A percentile compares a stretch with the other conserved stretches of the same genome.
Evolutionary conservation across 345 rosid species (phyloP).

Genomic region (Excoecaria agallocha): DNA sequence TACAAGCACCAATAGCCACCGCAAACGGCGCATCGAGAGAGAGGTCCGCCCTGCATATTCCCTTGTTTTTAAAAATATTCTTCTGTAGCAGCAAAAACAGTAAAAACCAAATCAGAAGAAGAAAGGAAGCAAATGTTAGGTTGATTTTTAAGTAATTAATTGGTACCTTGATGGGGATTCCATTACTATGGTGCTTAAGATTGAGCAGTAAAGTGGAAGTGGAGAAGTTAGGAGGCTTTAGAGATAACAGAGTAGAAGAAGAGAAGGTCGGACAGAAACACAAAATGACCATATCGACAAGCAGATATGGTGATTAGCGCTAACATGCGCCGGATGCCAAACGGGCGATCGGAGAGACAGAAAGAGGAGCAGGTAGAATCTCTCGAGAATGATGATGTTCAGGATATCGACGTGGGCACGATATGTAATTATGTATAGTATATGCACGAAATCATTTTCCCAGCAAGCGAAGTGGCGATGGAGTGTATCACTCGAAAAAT

Average conservation of each 20-base stretch:
- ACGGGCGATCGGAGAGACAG: not conserved
- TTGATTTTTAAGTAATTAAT: not conserved
- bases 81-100: conserved; percentile 24
- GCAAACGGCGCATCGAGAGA: conserved; percentile 66
- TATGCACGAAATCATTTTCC: no score
- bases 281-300: conserved; percentile 21
- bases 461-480: no score
- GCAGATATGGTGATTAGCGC: not conserved
- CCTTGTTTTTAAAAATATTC: conserved; percentile 18
- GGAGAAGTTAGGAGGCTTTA: conserved; percentile 12
- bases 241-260: conserved; percentile 9
- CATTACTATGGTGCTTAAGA: conserved; percentile 15
- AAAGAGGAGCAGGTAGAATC: not conserved
- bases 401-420: no score
- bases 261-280: not conserved
- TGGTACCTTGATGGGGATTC: conserved; percentile 31
- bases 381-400: not conserved
- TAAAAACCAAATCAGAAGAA: not conserved
- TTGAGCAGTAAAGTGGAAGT: conserved; percentile 14
- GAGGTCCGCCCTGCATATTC: conserved; percentile 62
- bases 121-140: not conserved
- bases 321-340: not conserved
- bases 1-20: conserved; percentile 66
- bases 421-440: no score
- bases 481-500: no score